Evolutionary conservation across 2,329 filamentous ascomycete genomes (phyloP).

Genomic region (Ophiostoma novo-ulmi): DNA sequence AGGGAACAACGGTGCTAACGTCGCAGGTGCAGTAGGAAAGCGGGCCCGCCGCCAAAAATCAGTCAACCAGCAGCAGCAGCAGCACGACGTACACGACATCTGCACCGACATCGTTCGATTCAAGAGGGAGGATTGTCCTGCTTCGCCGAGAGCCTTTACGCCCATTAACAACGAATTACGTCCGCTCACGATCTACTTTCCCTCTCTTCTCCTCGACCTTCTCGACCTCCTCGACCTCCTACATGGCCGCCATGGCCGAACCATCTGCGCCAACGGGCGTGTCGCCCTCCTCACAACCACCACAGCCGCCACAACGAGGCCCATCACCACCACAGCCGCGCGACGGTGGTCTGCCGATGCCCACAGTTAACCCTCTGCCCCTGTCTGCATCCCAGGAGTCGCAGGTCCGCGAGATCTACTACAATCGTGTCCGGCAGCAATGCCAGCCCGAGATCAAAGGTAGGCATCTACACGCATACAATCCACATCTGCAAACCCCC

Average conservation of each 20-base stretch:
- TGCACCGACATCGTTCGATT: conserved; percentile 14
- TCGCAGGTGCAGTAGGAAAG: background rate
- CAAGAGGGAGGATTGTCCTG: background rate
- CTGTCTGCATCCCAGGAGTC: conserved; percentile 76
- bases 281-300: conserved; percentile 26
- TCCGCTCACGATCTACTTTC: background rate
- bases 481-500: background rate
- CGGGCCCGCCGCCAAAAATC: conserved; percentile 14
- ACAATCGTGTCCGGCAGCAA: conserved; percentile 68
- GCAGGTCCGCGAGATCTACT: conserved; percentile 74
- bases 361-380: conserved; percentile 72
- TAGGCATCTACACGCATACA: conserved; percentile 34
- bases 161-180: background rate
- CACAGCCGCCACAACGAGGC: conserved; percentile 15
- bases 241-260: conserved; percentile 15
- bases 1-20: background rate
- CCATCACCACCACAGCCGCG: background rate
- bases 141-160: background rate
- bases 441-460: conserved; percentile 77
- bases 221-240: background rate
- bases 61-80: background rate
- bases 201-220: background rate
- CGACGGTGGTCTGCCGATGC: conserved; percentile 39
- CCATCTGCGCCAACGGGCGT: conserved; percentile 29
- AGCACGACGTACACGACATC: conserved; percentile 6